Percentiles rank a stretch among this genome's conserved stretches.
Evolutionary conservation across 805 yeast species (phyloP).

Genomic region (Metschnikowia rubicola): DNA sequence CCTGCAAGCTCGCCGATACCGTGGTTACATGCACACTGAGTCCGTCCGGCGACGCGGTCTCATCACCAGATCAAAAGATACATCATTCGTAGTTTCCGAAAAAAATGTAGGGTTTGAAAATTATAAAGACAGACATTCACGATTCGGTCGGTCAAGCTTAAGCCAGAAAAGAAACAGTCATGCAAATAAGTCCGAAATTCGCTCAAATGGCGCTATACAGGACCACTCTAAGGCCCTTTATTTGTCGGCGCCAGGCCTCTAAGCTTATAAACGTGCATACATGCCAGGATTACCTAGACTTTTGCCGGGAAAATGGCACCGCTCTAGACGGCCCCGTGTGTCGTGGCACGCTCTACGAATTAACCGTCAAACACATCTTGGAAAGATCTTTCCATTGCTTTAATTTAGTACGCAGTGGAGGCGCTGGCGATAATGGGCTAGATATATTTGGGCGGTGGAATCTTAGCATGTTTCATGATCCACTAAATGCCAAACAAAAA

Average conservation of each 20-base stretch:
- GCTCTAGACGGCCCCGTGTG: constrained; percentile 41
- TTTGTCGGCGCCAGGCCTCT: background rate
- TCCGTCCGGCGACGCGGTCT: no score
- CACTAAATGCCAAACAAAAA: background rate
- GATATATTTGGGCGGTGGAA: constrained; percentile 56
- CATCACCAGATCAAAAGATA: no score
- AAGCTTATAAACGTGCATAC: constrained; percentile 16
- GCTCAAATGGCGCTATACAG: no score
- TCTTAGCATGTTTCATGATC: constrained; percentile 13
- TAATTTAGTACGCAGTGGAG: constrained; percentile 46
- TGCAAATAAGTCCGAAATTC: no score
- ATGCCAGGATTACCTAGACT: constrained; percentile 27
- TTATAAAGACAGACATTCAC: no score
- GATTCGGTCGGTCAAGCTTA: no score
- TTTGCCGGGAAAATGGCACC: constrained; percentile 23
- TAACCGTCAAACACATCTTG: constrained; percentile 39
- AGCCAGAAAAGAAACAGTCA: no score
- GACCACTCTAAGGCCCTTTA: background rate
- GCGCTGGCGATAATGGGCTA: constrained; percentile 54
- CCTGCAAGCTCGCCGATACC: no score
- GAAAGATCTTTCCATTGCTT: constrained; percentile 35
- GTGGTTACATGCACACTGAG: no score
- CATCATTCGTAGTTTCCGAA: no score
- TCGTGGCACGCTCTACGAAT: constrained; percentile 55
- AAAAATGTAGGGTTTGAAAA: no score